phyloP scores from a whole-genome alignment of 305 asterid species.

The Rubia tinctorum region DNA sequence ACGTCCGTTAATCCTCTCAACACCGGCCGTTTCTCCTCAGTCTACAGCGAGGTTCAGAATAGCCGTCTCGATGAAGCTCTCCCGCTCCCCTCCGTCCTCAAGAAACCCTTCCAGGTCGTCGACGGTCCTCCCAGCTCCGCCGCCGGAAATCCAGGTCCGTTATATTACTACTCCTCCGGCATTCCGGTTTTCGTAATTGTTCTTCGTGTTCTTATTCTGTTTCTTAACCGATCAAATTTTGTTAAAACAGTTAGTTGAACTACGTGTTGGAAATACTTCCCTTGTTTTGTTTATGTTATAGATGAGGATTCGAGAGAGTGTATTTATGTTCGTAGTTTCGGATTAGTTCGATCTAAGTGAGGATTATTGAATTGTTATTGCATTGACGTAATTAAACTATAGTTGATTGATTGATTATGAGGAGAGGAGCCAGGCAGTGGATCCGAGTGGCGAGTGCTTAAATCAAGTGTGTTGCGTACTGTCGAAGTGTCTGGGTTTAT shows the following conservation, averaged over 20 bases:
- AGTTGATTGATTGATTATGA: not conserved
- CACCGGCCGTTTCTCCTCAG: conserved; percentile 57
- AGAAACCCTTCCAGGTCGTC: conserved; percentile 54
- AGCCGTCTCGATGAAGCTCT: conserved; percentile 87
- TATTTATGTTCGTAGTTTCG: not conserved
- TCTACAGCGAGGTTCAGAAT: conserved; percentile 87
- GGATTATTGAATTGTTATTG: not conserved
- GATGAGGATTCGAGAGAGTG: not conserved
- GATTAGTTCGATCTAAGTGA: not conserved
- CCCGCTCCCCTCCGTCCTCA: conserved; percentile 82
- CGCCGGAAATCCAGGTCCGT: conserved; percentile 84
- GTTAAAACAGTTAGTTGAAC: not conserved
- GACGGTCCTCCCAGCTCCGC: conserved; percentile 91
- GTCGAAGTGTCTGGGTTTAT: conserved; percentile 1
- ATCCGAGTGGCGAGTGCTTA: not conserved
- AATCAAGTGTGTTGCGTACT: not conserved
- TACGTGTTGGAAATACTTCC: too few species aligned
- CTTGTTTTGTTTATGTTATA: too few species aligned
- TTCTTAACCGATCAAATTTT: not conserved
- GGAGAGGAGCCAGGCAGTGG: not conserved
- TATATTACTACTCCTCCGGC: not conserved
- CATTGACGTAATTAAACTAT: not conserved
- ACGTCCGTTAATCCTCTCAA: conserved; percentile 38
- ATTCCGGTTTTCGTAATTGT: not conserved
- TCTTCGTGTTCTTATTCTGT: not conserved